These are phyloP conservation scores for Neodidymelliopsis sp. DNA, from an alignment of 2,329 filamentous ascomycete genomes.

Conservation along the genomic window DNA sequence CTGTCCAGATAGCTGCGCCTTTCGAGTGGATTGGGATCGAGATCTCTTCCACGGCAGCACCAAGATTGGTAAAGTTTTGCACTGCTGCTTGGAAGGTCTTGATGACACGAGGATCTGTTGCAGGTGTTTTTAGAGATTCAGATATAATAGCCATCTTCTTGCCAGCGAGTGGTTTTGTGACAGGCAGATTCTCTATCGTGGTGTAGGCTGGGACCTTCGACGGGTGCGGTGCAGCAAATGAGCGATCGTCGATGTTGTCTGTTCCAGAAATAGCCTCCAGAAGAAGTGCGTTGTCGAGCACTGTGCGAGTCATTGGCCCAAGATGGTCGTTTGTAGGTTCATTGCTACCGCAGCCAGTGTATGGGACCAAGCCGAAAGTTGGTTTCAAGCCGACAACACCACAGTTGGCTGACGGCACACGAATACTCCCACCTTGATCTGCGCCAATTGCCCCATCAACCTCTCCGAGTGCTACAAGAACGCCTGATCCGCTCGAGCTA, in stretches of 20 bases:
- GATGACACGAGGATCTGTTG: conserved; percentile 52
- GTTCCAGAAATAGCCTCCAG: conserved; percentile 39
- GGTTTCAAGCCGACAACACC: conserved; percentile 49
- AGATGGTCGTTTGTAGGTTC: conserved; percentile 55
- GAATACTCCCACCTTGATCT: conserved; percentile 59
- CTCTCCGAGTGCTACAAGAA: conserved; percentile 54
- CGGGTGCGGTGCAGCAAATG: conserved; percentile 26
- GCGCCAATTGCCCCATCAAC: conserved; percentile 58
- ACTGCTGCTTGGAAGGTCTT: conserved; percentile 54
- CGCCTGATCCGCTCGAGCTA: conserved; percentile 58
- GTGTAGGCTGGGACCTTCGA: conserved; percentile 37
- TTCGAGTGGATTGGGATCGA: conserved; percentile 60
- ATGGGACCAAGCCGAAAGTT: conserved; percentile 59
- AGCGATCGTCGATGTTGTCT: conserved; percentile 44
- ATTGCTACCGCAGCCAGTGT: conserved; percentile 54
- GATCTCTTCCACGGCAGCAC: conserved; percentile 60
- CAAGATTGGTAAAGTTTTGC: conserved; percentile 53
- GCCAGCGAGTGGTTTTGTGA: conserved; percentile 33
- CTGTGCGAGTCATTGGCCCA: conserved; percentile 39
- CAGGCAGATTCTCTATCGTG: conserved; percentile 19
- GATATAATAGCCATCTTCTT: conserved; percentile 41
- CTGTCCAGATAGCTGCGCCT: conserved; percentile 60
- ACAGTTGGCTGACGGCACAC: conserved; percentile 54
- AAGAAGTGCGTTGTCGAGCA: conserved; percentile 31
- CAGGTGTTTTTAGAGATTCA: conserved; percentile 36